A percentile compares a stretch with the other conserved stretches of the same genome.
phyloP scores from a whole-genome alignment of 768 basidiomycete genomes.

The Russula olivacea region DNA sequence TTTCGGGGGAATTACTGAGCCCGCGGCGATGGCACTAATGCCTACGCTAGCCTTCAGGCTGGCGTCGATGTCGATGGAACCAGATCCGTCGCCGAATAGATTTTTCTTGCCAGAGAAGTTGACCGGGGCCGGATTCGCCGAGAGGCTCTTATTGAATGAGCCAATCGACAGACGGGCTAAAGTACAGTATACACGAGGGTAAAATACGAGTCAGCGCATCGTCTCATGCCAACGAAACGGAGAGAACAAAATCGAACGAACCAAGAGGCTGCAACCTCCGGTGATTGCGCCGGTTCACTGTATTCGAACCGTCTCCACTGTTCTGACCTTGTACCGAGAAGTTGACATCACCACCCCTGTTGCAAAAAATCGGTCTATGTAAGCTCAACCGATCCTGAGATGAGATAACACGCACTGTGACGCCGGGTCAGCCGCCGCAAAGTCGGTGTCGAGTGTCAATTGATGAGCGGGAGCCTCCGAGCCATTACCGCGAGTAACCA shows the following conservation, averaged over 20 bases:
- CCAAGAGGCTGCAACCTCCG: neutral
- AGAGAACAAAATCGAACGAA: neutral
- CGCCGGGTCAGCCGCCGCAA: neutral
- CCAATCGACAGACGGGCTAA: neutral
- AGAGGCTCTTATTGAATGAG: neutral
- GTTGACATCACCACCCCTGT: neutral
- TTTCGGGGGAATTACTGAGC: constrained; percentile 9
- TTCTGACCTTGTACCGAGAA: neutral
- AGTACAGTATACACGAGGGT: neutral
- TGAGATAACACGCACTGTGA: neutral
- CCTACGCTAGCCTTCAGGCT: neutral
- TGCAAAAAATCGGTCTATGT: neutral
- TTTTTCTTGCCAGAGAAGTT: neutral
- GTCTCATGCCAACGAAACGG: neutral
- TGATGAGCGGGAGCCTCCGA: neutral
- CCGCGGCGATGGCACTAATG: constrained; percentile 9
- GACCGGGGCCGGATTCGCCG: neutral
- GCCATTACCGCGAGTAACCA: neutral
- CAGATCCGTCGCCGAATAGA: neutral
- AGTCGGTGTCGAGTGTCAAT: neutral
- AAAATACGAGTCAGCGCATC: neutral
- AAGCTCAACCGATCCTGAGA: neutral
- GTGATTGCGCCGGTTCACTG: neutral
- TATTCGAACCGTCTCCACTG: too few species aligned
- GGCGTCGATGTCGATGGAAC: constrained; percentile 5